A percentile compares a stretch with the other conserved stretches of the same genome.
phyloP scores from a whole-genome alignment of 306 rosid species.

The Medicago lupulina region DNA sequence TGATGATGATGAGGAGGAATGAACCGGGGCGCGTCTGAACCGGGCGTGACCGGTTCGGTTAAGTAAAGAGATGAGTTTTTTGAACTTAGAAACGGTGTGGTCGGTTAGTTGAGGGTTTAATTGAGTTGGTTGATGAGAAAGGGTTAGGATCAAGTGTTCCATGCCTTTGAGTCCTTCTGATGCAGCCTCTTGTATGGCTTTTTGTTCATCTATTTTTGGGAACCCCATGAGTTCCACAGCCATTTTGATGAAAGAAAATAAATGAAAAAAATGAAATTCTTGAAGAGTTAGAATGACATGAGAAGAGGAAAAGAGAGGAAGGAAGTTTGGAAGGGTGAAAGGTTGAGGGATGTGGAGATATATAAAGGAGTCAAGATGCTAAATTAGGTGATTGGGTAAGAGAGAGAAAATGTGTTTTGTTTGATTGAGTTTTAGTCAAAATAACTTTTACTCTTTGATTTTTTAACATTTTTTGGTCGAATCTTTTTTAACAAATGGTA shows the following conservation, averaged over 20 bases:
- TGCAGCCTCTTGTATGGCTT: slow-evolving; percentile 86
- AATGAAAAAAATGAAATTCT: too few relatives aligned
- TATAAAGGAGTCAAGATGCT: slow-evolving; percentile 52
- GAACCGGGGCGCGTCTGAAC: slow-evolving; percentile 82
- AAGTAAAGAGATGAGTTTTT: slow-evolving; percentile 67
- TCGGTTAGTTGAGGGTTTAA: slow-evolving; percentile 69
- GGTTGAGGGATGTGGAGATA: slow-evolving; percentile 5
- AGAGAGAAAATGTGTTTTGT: slow-evolving; percentile 16
- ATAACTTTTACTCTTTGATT: not conserved
- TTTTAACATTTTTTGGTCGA: not conserved
- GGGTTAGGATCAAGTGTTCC: slow-evolving; percentile 72
- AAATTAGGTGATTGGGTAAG: slow-evolving; percentile 50
- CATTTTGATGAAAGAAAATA: slow-evolving; percentile 55
- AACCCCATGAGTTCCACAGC: slow-evolving; percentile 82
- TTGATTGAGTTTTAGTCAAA: slow-evolving; percentile 46
- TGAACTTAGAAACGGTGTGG: slow-evolving; percentile 77
- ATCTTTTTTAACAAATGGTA: too few relatives aligned
- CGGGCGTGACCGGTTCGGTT: slow-evolving; percentile 94
- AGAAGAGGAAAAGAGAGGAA: not conserved
- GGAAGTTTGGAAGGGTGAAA: slow-evolving; percentile 20
- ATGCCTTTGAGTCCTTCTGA: slow-evolving; percentile 82
- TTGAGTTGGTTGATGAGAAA: slow-evolving; percentile 61
- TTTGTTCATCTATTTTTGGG: slow-evolving; percentile 71
- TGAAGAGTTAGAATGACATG: slow-evolving; percentile 39
- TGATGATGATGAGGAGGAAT: not conserved